Percentiles rank a stretch among this genome's conserved stretches.
These are phyloP conservation scores for Schwanniomyces occidentalis DNA, from an alignment of 805 yeast genomes.

Conservation along the genomic window DNA sequence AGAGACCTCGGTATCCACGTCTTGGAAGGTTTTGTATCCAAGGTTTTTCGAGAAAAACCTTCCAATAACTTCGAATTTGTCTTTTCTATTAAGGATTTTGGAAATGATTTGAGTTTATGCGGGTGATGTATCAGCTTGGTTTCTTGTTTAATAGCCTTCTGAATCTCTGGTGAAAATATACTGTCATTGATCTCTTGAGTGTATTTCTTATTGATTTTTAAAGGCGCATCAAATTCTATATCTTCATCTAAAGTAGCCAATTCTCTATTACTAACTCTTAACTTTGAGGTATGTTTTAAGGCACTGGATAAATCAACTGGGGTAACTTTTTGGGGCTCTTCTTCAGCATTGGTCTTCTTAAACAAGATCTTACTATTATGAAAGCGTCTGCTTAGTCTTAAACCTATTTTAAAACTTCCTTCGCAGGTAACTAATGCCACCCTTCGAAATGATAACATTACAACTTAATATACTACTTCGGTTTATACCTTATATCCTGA, in stretches of 20 bases:
- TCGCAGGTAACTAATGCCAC: too few relatives aligned
- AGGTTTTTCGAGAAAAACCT: background rate
- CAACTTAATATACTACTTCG: too few relatives aligned
- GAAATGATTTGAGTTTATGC: background rate
- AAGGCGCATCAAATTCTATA: constrained; percentile 2
- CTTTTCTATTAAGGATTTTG: constrained; percentile 1
- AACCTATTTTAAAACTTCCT: too few relatives aligned
- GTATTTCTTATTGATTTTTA: constrained; percentile 8
- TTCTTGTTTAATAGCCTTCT: constrained; percentile 11
- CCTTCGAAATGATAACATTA: too few relatives aligned
- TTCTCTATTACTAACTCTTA: constrained; percentile 8
- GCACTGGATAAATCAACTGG: constrained; percentile 11
- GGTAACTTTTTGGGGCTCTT: constrained; percentile 6
- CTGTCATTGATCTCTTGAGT: constrained; percentile 10
- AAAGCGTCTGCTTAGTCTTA: too few relatives aligned
- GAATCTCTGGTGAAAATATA: constrained; percentile 12
- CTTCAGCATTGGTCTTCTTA: constrained; percentile 1
- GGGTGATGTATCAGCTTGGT: constrained; percentile 1
- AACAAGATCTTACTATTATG: background rate
- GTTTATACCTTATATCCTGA: too few relatives aligned
- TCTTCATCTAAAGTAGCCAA: constrained; percentile 11
- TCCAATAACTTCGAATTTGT: constrained; percentile 5
- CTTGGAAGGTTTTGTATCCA: constrained; percentile 2
- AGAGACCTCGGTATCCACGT: background rate
- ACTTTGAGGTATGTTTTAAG: constrained; percentile 11